Base-by-base conservation (phyloP, 371 early-diverging fungal genomes). In the Mucor saturninus region DNA sequence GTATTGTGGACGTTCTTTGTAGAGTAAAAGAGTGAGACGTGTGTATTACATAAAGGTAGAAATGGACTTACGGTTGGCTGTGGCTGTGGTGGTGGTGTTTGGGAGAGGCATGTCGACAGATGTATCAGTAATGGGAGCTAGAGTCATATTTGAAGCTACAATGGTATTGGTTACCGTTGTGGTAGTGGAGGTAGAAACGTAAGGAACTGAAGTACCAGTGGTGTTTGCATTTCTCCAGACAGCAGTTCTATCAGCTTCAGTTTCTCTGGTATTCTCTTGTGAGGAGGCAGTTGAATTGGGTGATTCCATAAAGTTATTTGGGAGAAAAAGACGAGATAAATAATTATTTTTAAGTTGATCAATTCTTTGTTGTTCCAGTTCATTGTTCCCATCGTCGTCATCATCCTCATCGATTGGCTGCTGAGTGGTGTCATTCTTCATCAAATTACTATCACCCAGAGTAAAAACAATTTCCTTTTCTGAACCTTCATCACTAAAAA, bases 171-270 rank as follows among this genome's bases (percentile, higher is more conserved):
- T 2, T 11, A n/a, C n/a, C 0, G 7, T 42, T 42, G 43, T 3
- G 0, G 13, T 42, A 4, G 43, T 13, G n/a, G 48, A 8, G 5
- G 48, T 48, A 28, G 58, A 57, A 26, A 66, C 31, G n/a, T 56
- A 61, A 38, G 67, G 67, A 1, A 56, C 52, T 5, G 67, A 66
- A 15, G 67, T 49, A 26, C 67, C 67, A 30, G 51, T n/a, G 3
- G 30, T 21, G 21, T 21, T 37, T n/a, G 55, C 43, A 7, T 52
- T 66, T 54, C 54, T 28, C 67, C 67, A 66, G 13, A 13, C 26
- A 32, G 61, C 48, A 4, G 32, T 56, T 40, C 37, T 32, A 43
- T 66, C 67, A 5, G 50, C 56, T 5, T 11, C 11, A 28, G 54
- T 54, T 46, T 64, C 64, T 46, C 59, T 56, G 38, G 59, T 59